Conservation (phyloP, 768 basidiomycete genomes). For the Pulveroboletus sp. region DNA sequence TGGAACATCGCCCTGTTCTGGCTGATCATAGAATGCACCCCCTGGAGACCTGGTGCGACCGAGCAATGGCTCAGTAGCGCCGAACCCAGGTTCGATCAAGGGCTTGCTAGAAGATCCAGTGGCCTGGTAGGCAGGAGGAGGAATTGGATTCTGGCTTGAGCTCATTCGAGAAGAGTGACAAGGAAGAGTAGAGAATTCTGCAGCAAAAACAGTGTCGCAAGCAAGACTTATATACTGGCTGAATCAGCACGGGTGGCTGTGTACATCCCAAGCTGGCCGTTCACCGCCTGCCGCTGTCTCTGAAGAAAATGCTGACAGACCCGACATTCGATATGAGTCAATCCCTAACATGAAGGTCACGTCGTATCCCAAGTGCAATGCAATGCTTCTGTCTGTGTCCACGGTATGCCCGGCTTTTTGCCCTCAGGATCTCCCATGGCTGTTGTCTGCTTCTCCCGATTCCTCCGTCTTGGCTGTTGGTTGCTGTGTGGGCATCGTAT, state of each 20-base stretch:
- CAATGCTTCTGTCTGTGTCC: not conserved
- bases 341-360: not conserved
- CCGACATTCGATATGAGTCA: no score
- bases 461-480: conserved; percentile 1
- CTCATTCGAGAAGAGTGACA: conserved; percentile 44
- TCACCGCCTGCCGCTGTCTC: not conserved
- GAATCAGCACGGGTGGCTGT: conserved; percentile 28
- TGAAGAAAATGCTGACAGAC: not conserved
- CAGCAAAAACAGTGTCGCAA: not conserved
- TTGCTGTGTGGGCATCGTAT: conserved; percentile 13
- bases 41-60: conserved; percentile 40
- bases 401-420: not conserved
- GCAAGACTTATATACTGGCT: conserved; percentile 15
- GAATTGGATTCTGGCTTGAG: conserved; percentile 47
- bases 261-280: not conserved
- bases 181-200: conserved; percentile 5
- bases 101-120: conserved; percentile 36
- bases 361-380: not conserved
- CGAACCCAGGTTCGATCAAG: conserved; percentile 34
- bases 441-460: conserved; percentile 5
- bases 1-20: conserved; percentile 67
- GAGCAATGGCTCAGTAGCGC: conserved; percentile 52
- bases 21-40: conserved; percentile 69
- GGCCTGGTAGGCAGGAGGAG: conserved; percentile 55
- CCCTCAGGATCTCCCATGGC: conserved; percentile 2